phyloP scores from a whole-genome alignment of 768 basidiomycete genomes.

The Phaeolepiota aurea region DNA sequence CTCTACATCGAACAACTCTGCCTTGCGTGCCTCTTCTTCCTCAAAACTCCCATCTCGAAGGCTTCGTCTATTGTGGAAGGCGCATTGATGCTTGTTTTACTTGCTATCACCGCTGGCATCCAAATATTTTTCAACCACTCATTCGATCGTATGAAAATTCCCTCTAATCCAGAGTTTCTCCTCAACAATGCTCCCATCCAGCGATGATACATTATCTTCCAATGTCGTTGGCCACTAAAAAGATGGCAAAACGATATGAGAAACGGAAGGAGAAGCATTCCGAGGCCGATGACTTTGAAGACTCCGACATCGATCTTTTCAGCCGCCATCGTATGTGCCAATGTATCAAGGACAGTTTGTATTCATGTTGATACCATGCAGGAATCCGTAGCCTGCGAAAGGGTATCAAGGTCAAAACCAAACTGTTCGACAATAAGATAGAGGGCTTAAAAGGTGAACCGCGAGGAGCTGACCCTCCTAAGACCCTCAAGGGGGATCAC shows the following conservation, averaged over 20 bases:
- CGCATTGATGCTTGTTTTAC: slow-evolving; percentile 50
- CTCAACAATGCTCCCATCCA: slow-evolving; percentile 10
- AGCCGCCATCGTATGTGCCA: slow-evolving; percentile 21
- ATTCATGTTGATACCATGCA: slow-evolving; percentile 7
- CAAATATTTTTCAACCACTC: slow-evolving; percentile 29
- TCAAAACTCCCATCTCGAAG: slow-evolving; percentile 33
- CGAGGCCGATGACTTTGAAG: slow-evolving; percentile 8
- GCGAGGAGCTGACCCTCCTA: too few species aligned
- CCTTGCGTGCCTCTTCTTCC: slow-evolving; percentile 60
- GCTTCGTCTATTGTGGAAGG: slow-evolving; percentile 30
- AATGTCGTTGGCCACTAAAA: slow-evolving; percentile 54
- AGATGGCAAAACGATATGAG: slow-evolving; percentile 35
- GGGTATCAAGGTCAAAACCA: slow-evolving; percentile 18
- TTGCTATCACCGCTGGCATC: slow-evolving; percentile 39
- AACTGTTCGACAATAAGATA: slow-evolving; percentile 20
- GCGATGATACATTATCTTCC: slow-evolving; percentile 49
- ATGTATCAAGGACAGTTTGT: neutral
- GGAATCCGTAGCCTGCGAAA: slow-evolving; percentile 27
- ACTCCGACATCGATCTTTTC: slow-evolving; percentile 29
- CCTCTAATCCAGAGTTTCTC: neutral
- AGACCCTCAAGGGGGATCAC: too few species aligned
- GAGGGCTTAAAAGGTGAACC: slow-evolving; percentile 21
- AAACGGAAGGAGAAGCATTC: slow-evolving; percentile 19
- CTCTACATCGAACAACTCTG: slow-evolving; percentile 68
- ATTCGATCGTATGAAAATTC: slow-evolving; percentile 29